Evolutionary conservation across 1,284 basidiomycete species (phyloP).

Genomic region (Ceratorhiza oryzae-sativae): DNA sequence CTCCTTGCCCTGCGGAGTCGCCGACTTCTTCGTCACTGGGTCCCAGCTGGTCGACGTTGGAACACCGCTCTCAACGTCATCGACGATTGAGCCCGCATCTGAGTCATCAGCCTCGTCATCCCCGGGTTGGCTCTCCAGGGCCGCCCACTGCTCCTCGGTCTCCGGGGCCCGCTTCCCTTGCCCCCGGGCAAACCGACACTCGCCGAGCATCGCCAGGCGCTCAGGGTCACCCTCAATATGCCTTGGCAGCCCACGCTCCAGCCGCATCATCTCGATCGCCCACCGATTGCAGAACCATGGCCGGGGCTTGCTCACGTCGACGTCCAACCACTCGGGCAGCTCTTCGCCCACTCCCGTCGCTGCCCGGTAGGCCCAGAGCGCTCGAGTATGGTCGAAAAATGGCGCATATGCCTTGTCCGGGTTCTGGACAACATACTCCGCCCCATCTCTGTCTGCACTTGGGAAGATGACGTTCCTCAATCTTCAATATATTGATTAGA

Average conservation of each 20-base stretch:
- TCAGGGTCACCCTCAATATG: background rate
- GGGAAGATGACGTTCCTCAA: background rate
- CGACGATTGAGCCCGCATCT: background rate
- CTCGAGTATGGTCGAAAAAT: background rate
- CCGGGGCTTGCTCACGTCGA: background rate
- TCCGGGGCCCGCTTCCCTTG: background rate
- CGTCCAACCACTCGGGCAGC: background rate
- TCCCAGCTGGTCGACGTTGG: constrained; percentile 6
- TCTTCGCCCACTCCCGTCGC: background rate
- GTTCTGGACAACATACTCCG: background rate
- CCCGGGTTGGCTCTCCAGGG: background rate
- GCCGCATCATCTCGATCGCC: background rate
- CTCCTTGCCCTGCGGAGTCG: background rate
- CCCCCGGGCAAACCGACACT: background rate
- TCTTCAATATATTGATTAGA: background rate
- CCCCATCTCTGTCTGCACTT: background rate
- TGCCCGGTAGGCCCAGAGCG: background rate
- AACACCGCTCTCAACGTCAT: constrained; percentile 9
- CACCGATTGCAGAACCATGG: background rate
- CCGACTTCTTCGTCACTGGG: background rate
- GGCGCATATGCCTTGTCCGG: background rate
- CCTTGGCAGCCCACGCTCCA: background rate
- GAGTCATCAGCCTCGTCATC: background rate
- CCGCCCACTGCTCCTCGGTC: background rate
- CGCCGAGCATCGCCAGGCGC: background rate